phyloP scores from a whole-genome alignment of 345 rosid species.

The Eucalyptus marginata region DNA sequence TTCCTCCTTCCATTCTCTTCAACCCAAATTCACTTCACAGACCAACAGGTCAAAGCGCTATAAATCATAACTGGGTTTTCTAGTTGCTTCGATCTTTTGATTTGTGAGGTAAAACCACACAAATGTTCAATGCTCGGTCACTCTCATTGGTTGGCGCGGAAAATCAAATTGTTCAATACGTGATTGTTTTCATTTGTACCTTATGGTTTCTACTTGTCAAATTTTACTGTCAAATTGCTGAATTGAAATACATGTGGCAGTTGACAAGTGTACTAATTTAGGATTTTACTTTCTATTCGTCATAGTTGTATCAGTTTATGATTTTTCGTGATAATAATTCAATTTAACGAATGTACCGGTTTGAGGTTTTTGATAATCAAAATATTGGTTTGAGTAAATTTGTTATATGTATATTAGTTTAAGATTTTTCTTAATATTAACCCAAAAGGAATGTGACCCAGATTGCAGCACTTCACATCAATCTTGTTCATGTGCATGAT shows the following conservation, averaged over 20 bases:
- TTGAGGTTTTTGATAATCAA: too few species aligned
- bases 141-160: background rate
- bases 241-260: accelerated
- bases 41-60: background rate
- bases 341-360: accelerated
- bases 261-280: accelerated
- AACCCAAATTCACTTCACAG: background rate
- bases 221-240: accelerated
- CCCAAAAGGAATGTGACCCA: background rate
- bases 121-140: background rate
- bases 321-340: accelerated
- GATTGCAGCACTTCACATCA: background rate
- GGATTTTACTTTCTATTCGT: accelerated
- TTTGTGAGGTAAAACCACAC: background rate
- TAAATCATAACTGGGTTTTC: background rate
- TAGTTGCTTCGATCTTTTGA: background rate
- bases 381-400: accelerated
- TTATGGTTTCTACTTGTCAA: accelerated
- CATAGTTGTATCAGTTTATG: accelerated
- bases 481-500: background rate
- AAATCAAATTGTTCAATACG: background rate
- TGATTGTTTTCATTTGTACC: background rate
- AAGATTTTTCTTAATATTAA: too few species aligned
- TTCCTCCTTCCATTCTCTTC: background rate
- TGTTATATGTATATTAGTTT: accelerated